These are phyloP conservation scores for Ustilago loliicola DNA, from an alignment of 1,284 basidiomycete species.

Conservation along the genomic window DNA sequence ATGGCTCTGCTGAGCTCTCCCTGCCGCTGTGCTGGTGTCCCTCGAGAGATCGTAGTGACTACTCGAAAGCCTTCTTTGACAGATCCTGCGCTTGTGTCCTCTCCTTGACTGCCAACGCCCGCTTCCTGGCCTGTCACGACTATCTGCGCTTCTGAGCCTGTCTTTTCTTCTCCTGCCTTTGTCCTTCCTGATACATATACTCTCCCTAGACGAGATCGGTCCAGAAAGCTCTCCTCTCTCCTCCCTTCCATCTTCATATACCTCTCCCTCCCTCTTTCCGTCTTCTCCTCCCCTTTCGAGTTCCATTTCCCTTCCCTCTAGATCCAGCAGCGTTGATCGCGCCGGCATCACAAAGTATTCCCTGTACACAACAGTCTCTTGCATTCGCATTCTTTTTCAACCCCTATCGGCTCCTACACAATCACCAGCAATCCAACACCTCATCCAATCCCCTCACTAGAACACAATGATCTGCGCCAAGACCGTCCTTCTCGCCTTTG, in stretches of 20 bases:
- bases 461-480: conserved; percentile 36
- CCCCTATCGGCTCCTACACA: neutral
- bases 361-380: neutral
- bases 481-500: conserved; percentile 41
- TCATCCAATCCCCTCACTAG: neutral
- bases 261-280: neutral
- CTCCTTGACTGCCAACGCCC: neutral
- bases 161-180: neutral
- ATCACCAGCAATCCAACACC: conserved; percentile 4
- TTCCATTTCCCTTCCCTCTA: conserved; percentile 3
- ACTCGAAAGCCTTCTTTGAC: too few species aligned
- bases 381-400: conserved; percentile 5
- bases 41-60: too few species aligned
- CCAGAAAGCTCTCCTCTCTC: neutral
- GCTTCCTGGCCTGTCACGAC: conserved; percentile 3
- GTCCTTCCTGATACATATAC: conserved; percentile 1
- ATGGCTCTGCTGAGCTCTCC: neutral
- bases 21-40: neutral
- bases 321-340: conserved; percentile 51
- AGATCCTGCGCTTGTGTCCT: neutral
- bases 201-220: neutral
- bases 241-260: conserved; percentile 3
- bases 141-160: neutral
- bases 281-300: conserved; percentile 11
- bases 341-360: conserved; percentile 18